Percentiles rank a stretch among this genome's conserved stretches.
Conservation (phyloP, 305 asterid genomes). For the Rubia peregrina region DNA sequence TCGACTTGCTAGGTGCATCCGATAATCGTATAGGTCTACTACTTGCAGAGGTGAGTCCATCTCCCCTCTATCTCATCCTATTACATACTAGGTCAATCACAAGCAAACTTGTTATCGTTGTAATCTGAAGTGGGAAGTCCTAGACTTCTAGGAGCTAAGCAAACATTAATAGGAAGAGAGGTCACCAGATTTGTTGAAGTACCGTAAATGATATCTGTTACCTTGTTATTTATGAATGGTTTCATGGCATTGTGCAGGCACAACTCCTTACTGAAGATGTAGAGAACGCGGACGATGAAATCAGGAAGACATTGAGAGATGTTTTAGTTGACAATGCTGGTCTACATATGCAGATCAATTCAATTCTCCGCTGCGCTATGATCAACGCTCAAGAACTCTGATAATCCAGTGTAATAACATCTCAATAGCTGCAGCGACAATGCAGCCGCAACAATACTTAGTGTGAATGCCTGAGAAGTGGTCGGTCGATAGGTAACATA, state of each 20-base stretch:
- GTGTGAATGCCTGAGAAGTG: not conserved
- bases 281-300: slow-evolving; percentile 28
- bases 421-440: no score
- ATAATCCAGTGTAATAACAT: not conserved
- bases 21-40: slow-evolving; percentile 43
- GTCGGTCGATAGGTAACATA: not conserved
- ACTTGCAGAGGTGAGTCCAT: slow-evolving; percentile 45
- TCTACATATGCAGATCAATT: slow-evolving; percentile 43
- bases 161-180: not conserved
- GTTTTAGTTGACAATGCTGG: slow-evolving; percentile 43
- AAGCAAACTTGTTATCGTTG: not conserved
- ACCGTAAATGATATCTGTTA: not conserved
- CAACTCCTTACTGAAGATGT: slow-evolving; percentile 41
- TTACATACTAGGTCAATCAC: not conserved
- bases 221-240: not conserved
- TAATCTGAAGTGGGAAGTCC: not conserved
- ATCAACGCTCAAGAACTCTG: not conserved
- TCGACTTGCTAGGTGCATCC: slow-evolving; percentile 37
- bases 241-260: slow-evolving; percentile 37
- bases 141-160: no score
- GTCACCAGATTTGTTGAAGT: not conserved
- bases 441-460: no score
- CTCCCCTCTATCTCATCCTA: not conserved
- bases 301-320: slow-evolving; percentile 45
- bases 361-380: slow-evolving; percentile 24